Base-by-base conservation (phyloP, 1,284 basidiomycete genomes). In the Austroboletus novae-zelandiae region DNA sequence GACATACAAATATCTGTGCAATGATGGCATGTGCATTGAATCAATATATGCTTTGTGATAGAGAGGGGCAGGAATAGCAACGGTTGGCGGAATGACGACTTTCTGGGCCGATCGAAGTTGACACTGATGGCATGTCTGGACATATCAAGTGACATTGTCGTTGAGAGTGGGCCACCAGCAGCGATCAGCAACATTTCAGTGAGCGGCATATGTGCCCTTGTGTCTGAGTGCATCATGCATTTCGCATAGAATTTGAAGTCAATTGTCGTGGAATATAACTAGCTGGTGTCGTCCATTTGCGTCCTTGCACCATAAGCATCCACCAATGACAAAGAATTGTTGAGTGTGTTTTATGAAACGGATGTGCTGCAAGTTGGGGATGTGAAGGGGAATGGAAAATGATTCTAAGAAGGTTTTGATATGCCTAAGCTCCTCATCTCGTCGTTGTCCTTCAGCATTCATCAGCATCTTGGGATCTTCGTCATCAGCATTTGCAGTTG, bases 41-140 rank as follows among this genome's bases (percentile, higher is more conserved):
- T 53, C 36, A 0, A 41, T 18, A 3, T 50, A 39, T 0, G 18
- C 35, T 10, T 53, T 54, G 0, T 1, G n/a, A 17, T 47, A 51
- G 1, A 70, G 47, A 0, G 59, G 50, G 0, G 61, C 55, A 0
- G 64, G 62, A 0, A 36, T 45, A 0, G 61, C 32, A 9, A 71
- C 52, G 0, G 44, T 53, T 0, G 43, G 46, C 18, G 39, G 10
- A 20, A 47, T n/a, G 0, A 43, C 13, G 1, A 51, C 41, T 1
- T 48, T 48, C 1, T 51, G 9, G 2, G 18, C 14, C 0, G 31
- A 43, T 0, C 18, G 3, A 0, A 30, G 39, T 6, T 55, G 54
- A 9, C 54, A 55, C 6, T 55, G 35, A 17, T 55, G 54, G 3
- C 51, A 55, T 0, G 42, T 50, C 14, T 50, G 40, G 2, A 55